Conservation (phyloP, 495 filamentous ascomycete species). For the Parathielavia hyrcaniae region DNA sequence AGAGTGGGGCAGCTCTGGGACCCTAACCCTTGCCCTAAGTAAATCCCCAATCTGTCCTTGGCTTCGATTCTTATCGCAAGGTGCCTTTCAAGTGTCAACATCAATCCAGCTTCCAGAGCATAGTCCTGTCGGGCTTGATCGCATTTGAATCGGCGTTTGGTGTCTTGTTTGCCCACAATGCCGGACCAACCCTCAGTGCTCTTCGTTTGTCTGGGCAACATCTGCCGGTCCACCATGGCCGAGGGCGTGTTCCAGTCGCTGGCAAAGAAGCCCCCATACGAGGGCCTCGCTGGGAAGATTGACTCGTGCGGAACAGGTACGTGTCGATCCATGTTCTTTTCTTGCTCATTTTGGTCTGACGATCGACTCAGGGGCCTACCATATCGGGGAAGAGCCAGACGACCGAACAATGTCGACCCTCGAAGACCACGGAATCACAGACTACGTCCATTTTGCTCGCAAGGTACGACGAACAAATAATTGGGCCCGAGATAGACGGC, state of each 20-base stretch:
- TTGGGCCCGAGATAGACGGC: not conserved
- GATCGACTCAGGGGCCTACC: conserved; percentile 56
- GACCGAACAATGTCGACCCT: conserved; percentile 80
- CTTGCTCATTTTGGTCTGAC: not conserved
- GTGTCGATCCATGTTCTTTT: not conserved
- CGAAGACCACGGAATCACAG: conserved; percentile 60
- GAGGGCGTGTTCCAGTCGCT: conserved; percentile 83
- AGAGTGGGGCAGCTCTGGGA: not conserved
- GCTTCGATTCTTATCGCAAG: too few relatives aligned
- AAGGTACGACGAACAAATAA: conserved; percentile 47
- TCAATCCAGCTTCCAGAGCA: not conserved
- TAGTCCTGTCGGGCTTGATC: not conserved
- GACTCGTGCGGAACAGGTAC: conserved; percentile 77
- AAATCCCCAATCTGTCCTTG: too few relatives aligned
- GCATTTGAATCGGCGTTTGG: conserved; percentile 5
- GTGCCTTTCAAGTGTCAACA: too few relatives aligned
- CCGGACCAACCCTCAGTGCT: conserved; percentile 61
- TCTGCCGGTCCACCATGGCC: conserved; percentile 92
- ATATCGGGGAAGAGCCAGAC: conserved; percentile 66
- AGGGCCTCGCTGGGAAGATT: conserved; percentile 57
- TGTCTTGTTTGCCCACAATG: conserved; percentile 14
- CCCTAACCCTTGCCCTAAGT: conserved; percentile 22
- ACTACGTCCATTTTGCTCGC: conserved; percentile 72
- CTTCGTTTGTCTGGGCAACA: conserved; percentile 96
- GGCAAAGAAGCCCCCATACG: conserved; percentile 49